Conservation (phyloP, 2,329 filamentous ascomycete genomes). For the Incumbomyces delicatus region DNA sequence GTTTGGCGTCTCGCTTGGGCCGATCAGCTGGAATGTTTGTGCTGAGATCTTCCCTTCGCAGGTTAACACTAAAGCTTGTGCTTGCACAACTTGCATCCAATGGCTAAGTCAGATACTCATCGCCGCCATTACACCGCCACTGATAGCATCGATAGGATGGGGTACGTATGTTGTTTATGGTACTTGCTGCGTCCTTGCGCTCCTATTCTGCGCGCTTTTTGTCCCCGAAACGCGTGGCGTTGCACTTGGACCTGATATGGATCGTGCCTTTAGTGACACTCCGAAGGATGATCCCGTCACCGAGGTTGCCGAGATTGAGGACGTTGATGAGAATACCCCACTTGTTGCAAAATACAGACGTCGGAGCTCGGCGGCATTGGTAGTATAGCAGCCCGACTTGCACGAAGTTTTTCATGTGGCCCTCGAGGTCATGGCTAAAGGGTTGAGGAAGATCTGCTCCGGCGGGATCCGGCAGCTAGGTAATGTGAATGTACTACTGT, state of each 20-base stretch:
- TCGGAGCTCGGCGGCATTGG: conserved; percentile 4
- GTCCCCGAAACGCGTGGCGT: conserved; percentile 13
- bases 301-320: conserved; percentile 5
- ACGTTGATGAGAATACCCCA: conserved; percentile 7
- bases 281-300: neutral
- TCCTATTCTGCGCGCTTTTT: conserved; percentile 9
- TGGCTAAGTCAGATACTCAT: conserved; percentile 15
- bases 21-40: conserved; percentile 15
- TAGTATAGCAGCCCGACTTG: neutral
- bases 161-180: conserved; percentile 11
- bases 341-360: conserved; percentile 1
- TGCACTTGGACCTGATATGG: conserved; percentile 10
- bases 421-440: no score
- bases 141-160: conserved; percentile 13
- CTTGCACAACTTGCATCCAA: conserved; percentile 13
- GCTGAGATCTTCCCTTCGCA: conserved; percentile 12
- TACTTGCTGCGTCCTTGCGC: conserved; percentile 3
- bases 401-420: no score
- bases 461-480: no score
- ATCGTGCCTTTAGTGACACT: conserved; percentile 6
- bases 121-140: conserved; percentile 10
- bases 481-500: no score
- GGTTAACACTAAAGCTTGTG: conserved; percentile 11
- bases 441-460: no score
- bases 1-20: conserved; percentile 12